Percentiles rank a stretch among this genome's conserved stretches.
phyloP scores from a whole-genome alignment of 2,329 filamentous ascomycete genomes.

The Lasiodiplodia hormozganensis region DNA sequence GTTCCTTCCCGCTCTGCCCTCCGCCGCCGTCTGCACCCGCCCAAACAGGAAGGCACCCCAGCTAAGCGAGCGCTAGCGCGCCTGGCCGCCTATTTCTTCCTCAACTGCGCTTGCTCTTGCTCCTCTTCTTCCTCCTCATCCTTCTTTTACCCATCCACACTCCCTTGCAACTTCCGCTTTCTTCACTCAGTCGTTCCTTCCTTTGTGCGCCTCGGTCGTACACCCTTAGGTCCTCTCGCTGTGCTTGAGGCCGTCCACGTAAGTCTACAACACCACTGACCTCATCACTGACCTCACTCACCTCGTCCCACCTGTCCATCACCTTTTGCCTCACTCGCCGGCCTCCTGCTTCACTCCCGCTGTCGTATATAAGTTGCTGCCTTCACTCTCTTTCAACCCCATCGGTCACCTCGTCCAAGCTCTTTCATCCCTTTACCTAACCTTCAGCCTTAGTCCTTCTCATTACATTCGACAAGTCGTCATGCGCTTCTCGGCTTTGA shows the following conservation, averaged over 20 bases:
- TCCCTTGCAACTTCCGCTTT: constrained; percentile 7
- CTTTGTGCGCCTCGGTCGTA: constrained; percentile 10
- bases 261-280: constrained; percentile 2
- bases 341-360: background rate
- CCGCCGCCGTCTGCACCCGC: background rate
- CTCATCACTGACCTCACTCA: background rate
- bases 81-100: constrained; percentile 6
- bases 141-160: background rate
- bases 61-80: constrained; percentile 16
- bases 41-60: constrained; percentile 3
- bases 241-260: constrained; percentile 26
- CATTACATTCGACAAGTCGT: background rate
- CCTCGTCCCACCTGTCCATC: constrained; percentile 3
- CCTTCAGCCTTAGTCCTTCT: constrained; percentile 10
- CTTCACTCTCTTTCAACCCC: background rate
- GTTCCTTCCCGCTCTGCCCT: background rate
- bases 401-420: constrained; percentile 3
- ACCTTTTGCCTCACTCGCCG: constrained; percentile 1
- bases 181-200: constrained; percentile 2
- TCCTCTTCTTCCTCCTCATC: background rate
- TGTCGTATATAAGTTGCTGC: background rate
- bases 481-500: constrained; percentile 17
- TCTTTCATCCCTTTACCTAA: background rate
- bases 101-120: background rate
- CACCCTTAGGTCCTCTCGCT: constrained; percentile 17